phyloP scores from a whole-genome alignment of 179 eudicot species.

The Nepenthes alata region DNA sequence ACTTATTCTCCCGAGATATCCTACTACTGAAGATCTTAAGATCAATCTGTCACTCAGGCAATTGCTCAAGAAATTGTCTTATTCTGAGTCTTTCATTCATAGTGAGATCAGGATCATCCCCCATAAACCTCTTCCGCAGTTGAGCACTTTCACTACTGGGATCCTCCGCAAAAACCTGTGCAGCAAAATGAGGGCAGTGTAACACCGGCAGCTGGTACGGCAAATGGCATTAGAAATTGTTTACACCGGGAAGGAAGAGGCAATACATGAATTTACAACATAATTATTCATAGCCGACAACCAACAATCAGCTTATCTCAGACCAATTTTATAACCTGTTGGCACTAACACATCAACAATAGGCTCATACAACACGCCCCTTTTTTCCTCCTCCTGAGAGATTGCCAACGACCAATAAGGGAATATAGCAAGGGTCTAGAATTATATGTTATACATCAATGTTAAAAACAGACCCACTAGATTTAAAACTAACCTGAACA shows the following conservation, averaged over 20 bases:
- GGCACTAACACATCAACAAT: too few relatives aligned
- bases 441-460: too few relatives aligned
- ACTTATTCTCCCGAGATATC: too few relatives aligned
- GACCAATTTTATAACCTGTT: neutral
- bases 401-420: too few relatives aligned
- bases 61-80: slow-evolving; percentile 47
- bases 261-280: neutral
- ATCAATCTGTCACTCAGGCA: slow-evolving; percentile 11
- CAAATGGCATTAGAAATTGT: neutral
- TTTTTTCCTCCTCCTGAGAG: too few relatives aligned
- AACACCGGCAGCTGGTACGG: neutral
- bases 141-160: slow-evolving; percentile 42
- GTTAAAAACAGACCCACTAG: too few relatives aligned
- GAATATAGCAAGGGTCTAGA: too few relatives aligned
- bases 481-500: slow-evolving; percentile 36
- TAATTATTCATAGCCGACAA: neutral
- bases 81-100: slow-evolving; percentile 38
- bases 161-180: slow-evolving; percentile 52
- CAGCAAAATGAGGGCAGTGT: neutral
- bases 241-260: neutral
- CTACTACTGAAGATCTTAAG: neutral
- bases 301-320: neutral
- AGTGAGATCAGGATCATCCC: slow-evolving; percentile 53
- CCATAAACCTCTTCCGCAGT: slow-evolving; percentile 38
- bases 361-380: too few relatives aligned